These are phyloP conservation scores for Pelargonium cotyledonis DNA, from an alignment of 441 rosid species.

Conservation along the genomic window DNA sequence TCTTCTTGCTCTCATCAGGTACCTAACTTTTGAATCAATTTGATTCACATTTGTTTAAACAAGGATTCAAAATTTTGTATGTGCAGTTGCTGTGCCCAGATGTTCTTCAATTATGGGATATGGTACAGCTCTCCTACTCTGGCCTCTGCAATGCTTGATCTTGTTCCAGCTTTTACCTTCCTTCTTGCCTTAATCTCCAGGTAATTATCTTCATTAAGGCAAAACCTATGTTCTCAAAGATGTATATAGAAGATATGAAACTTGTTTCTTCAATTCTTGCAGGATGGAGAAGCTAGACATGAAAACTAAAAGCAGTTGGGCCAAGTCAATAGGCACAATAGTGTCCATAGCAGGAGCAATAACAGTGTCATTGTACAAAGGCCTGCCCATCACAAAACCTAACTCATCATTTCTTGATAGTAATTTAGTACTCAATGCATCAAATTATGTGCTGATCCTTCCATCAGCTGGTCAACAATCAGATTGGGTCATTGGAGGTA, in stretches of 20 bases:
- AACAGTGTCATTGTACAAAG: conserved; percentile 31
- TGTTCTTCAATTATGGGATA: conserved; percentile 25
- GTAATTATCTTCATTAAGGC: too few species aligned
- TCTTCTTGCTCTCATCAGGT: conserved; percentile 29
- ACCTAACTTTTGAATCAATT: not conserved
- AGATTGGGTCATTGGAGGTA: not conserved
- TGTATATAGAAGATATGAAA: too few species aligned
- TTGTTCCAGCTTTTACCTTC: conserved; percentile 41
- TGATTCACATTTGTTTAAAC: not conserved
- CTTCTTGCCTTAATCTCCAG: conserved; percentile 33
- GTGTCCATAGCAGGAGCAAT: conserved; percentile 30
- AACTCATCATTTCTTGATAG: too few species aligned
- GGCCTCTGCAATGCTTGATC: conserved; percentile 32
- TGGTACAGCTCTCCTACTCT: conserved; percentile 36
- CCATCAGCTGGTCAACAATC: not conserved
- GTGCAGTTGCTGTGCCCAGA: conserved; percentile 22
- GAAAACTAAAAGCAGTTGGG: conserved; percentile 26
- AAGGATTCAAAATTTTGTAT: not conserved
- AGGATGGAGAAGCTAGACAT: conserved; percentile 33
- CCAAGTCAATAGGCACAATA: conserved; percentile 34
- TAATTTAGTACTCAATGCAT: too few species aligned
- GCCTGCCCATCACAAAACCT: conserved; percentile 11
- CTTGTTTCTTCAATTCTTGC: not conserved
- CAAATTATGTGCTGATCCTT: too few species aligned
- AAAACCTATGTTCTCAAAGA: too few species aligned